Evolutionary conservation across 2,329 filamentous ascomycete genomes (phyloP).

Genomic region (Acrocalymma vagum): DNA sequence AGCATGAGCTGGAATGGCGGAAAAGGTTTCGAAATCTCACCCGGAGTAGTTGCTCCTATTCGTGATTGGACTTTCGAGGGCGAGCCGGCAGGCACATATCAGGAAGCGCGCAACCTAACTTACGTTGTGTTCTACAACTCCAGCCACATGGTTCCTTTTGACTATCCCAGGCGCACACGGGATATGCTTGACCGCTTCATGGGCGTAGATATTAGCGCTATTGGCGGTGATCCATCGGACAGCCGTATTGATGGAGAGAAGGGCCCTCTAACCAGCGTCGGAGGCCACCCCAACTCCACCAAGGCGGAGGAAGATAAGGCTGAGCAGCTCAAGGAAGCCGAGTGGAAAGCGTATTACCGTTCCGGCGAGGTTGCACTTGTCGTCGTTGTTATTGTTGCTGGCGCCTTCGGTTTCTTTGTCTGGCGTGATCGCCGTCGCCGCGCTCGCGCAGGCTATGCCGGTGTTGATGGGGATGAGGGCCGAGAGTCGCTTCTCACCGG

Average conservation of each 20-base stretch:
- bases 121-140: slow-evolving; percentile 96
- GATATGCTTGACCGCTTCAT: slow-evolving; percentile 99
- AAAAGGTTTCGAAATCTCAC: slow-evolving; percentile 87
- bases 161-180: slow-evolving; percentile 82
- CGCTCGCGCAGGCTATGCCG: slow-evolving; percentile 52
- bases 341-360: slow-evolving; percentile 88
- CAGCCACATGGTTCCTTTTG: slow-evolving; percentile 98
- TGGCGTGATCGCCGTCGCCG: slow-evolving; percentile 63
- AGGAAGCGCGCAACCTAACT: slow-evolving; percentile 92
- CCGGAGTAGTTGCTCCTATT: slow-evolving; percentile 90
- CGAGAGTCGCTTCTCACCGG: slow-evolving; percentile 53
- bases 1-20: slow-evolving; percentile 92
- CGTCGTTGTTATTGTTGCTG: slow-evolving; percentile 78
- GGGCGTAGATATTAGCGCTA: slow-evolving; percentile 87
- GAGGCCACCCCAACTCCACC: slow-evolving; percentile 75
- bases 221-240: slow-evolving; percentile 81
- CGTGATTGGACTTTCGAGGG: slow-evolving; percentile 94
- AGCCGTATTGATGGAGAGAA: slow-evolving; percentile 87
- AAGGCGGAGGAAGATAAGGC: slow-evolving; percentile 72
- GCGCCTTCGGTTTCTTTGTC: slow-evolving; percentile 76
- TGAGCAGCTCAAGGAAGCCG: slow-evolving; percentile 80
- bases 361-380: slow-evolving; percentile 87
- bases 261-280: slow-evolving; percentile 78
- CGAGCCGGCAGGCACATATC: slow-evolving; percentile 88
- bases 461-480: slow-evolving; percentile 53